Percentiles rank a stretch among this genome's conserved stretches.
These are phyloP conservation scores for Lichtheimia ramosa DNA, from an alignment of 371 early-diverging fungal species.

Conservation along the genomic window DNA sequence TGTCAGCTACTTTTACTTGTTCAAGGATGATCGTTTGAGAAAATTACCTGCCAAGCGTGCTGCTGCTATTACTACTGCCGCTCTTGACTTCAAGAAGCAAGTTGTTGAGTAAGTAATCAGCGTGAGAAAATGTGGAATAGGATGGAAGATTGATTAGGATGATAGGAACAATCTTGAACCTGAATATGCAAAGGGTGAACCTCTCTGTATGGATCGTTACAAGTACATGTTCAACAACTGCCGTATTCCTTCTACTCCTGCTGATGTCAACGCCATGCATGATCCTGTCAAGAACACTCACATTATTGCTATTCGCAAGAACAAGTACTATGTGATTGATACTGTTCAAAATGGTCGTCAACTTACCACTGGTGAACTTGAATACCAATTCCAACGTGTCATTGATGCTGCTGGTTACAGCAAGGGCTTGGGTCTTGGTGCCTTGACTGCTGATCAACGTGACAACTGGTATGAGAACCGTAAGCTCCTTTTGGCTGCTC, in stretches of 20 bases:
- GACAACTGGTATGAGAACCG: conserved; percentile 88
- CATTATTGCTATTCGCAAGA: conserved; percentile 86
- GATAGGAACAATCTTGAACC: conserved; percentile 76
- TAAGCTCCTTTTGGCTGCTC: conserved; percentile 62
- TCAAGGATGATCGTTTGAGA: conserved; percentile 80
- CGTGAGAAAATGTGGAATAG: background rate
- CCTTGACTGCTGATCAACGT: conserved; percentile 89
- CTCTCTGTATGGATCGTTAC: conserved; percentile 91
- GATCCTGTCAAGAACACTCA: conserved; percentile 83
- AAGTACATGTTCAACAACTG: conserved; percentile 96
- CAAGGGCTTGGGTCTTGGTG: conserved; percentile 80
- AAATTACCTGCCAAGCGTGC: conserved; percentile 81
- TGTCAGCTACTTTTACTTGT: conserved; percentile 84
- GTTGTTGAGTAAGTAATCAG: conserved; percentile 61
- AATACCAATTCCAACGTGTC: conserved; percentile 74
- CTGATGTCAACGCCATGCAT: conserved; percentile 76
- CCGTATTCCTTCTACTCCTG: conserved; percentile 85
- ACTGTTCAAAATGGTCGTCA: conserved; percentile 76
- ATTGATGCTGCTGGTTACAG: conserved; percentile 74
- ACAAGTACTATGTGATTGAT: conserved; percentile 85
- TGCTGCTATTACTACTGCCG: conserved; percentile 85
- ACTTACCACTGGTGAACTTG: conserved; percentile 83
- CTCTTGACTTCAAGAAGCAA: conserved; percentile 81
- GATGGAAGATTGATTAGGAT: background rate
- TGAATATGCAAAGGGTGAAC: conserved; percentile 77